Conservation (phyloP, 495 filamentous ascomycete species). For the Neurospora sp. region DNA sequence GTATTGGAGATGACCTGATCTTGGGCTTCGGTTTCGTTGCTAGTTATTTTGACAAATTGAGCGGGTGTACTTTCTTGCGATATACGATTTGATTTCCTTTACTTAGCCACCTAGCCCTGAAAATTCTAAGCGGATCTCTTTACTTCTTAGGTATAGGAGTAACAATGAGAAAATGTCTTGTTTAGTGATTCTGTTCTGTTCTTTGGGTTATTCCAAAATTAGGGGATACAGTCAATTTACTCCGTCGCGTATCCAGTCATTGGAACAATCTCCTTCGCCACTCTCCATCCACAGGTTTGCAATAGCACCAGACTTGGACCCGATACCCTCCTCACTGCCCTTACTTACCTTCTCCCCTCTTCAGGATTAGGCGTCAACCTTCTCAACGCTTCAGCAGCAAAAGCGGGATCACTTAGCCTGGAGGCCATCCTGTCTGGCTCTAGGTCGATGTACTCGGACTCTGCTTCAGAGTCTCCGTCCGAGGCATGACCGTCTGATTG, state of each 20-base stretch:
- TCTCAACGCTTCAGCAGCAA: constrained; percentile 16
- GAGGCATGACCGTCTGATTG: not conserved
- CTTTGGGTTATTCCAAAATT: not conserved
- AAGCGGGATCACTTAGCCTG: constrained; percentile 45
- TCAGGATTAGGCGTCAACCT: constrained; percentile 34
- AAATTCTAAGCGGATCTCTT: not conserved
- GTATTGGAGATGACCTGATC: not conserved
- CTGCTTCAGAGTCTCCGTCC: not conserved
- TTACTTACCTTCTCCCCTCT: constrained; percentile 12
- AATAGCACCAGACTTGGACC: not conserved
- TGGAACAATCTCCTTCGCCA: not conserved
- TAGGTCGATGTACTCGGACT: constrained; percentile 30
- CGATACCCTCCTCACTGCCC: not conserved
- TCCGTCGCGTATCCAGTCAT: not conserved
- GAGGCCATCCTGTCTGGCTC: constrained; percentile 61
- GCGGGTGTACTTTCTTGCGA: not conserved
- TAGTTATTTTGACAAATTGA: not conserved
- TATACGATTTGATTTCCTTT: not conserved
- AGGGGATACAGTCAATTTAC: not conserved
- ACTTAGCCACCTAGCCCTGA: not conserved
- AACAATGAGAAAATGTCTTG: not conserved
- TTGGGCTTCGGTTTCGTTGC: not conserved
- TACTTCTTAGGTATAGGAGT: not conserved
- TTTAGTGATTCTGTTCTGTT: not conserved
- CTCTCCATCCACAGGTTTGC: not conserved